Evolutionary conservation across 139 green algal species (phyloP).

Genomic region (Chlorokybus atmophyticus): DNA sequence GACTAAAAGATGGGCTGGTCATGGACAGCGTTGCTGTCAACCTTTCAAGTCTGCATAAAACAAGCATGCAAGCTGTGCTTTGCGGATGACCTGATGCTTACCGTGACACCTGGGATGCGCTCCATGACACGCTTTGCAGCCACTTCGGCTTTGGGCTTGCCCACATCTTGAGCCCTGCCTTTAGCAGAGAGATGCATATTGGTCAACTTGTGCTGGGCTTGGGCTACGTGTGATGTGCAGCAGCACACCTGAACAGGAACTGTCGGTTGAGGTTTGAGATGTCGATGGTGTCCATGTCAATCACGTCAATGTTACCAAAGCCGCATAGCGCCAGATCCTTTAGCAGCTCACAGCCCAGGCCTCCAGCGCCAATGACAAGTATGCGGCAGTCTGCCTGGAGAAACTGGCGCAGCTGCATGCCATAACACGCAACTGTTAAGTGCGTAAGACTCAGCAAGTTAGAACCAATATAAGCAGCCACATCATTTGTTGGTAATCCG

Average conservation of each 20-base stretch:
- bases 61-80: too few relatives aligned
- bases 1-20: too few relatives aligned
- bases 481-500: too few relatives aligned
- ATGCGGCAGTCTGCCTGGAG: constrained; percentile 36
- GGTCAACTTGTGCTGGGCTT: neutral
- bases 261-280: constrained; percentile 97
- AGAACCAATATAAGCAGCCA: too few relatives aligned
- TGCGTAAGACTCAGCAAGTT: too few relatives aligned
- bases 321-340: constrained; percentile 93
- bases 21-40: too few relatives aligned
- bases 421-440: too few relatives aligned
- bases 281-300: constrained; percentile 99
- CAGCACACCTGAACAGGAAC: constrained; percentile 96
- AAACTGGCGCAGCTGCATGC: constrained; percentile 23
- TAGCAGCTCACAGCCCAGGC: constrained; percentile 95
- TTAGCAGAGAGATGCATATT: neutral
- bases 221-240: neutral
- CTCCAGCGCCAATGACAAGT: constrained; percentile 85
- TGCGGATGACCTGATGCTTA: too few relatives aligned
- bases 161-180: constrained; percentile 76
- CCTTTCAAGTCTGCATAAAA: too few relatives aligned
- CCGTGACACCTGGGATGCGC: constrained; percentile 59
- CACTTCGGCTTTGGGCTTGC: constrained; percentile 80
- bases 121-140: constrained; percentile 69
- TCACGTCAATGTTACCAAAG: constrained; percentile 95